Evolutionary conservation across 2,329 filamentous ascomycete genomes (phyloP).

Genomic region (Aspergillus tubingensis): DNA sequence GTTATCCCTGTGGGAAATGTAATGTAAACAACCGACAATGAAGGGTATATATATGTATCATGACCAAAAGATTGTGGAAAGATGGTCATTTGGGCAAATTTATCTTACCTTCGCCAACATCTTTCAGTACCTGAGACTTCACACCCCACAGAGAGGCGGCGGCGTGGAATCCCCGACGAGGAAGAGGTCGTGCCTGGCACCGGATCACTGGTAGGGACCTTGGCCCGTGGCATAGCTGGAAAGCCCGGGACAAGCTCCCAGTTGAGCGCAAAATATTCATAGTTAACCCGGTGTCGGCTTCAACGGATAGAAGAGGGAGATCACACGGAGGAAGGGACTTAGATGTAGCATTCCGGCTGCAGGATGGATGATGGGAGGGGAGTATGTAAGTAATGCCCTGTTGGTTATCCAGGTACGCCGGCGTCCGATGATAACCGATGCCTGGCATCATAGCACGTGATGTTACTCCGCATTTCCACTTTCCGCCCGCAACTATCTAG

Average conservation of each 20-base stretch:
- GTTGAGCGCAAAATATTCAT: conserved; percentile 38
- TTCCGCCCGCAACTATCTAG: too few species aligned
- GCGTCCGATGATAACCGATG: conserved; percentile 29
- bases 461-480: conserved; percentile 12
- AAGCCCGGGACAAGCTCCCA: conserved; percentile 30
- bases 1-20: conserved; percentile 72
- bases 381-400: conserved; percentile 1
- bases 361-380: conserved; percentile 10
- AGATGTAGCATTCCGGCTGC: conserved; percentile 1
- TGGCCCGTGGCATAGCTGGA: conserved; percentile 29
- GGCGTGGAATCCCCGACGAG: conserved; percentile 40
- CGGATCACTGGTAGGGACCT: conserved; percentile 29
- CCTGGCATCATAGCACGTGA: conserved; percentile 27
- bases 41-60: too few species aligned
- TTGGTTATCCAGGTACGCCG: conserved; percentile 4
- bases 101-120: conserved; percentile 45
- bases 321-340: conserved; percentile 5
- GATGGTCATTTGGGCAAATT: neutral
- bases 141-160: conserved; percentile 37
- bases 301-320: conserved; percentile 3
- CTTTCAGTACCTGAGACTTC: conserved; percentile 45
- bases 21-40: conserved; percentile 19
- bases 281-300: conserved; percentile 8
- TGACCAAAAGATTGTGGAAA: too few species aligned
- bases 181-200: conserved; percentile 24